Evolutionary conservation across 1,284 basidiomycete genomes (phyloP), one percentile per base, ranked within the genome.

Genomic region (Ceraceosorus guamensis): DNA sequence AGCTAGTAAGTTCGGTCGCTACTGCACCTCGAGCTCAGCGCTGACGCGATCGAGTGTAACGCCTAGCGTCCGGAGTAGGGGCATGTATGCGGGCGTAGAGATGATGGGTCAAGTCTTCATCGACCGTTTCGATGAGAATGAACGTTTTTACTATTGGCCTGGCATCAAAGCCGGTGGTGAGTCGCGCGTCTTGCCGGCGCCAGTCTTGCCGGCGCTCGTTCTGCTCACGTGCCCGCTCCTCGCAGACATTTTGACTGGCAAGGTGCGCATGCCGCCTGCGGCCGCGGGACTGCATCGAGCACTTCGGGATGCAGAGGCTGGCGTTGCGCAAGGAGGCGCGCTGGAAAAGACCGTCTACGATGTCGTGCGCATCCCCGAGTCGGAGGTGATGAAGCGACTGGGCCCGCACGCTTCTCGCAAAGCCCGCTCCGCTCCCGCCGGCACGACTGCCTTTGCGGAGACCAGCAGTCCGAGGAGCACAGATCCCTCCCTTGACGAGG

Each of bases 251-350:
- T 51, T 75, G 5, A 63, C 63, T 16, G 72, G 71, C 2, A 68
- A 67, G 39, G 71, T 67, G 2, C 48, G 72, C 4, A 71, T 79
- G 2, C 82, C 82, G 0, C 70, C 65, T 2, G 77, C 79, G 61
- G 80, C 78, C 0, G 75, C 72, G 8, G 57, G 70, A 0, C 73
- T 83, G 5, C 71, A 78, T 48, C 44, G 71, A 7, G 80, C 81
- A 0, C 69, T 83, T 5, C 59, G 72, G 7, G 81, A 81, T 52
- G 81, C 82, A n/a, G 80, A 81, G 55, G 69, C 76, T 0, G 82
- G 82, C n/a, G 61, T 66, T 11, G 81, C 82, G 0, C 82, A 83
- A 59, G 72, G 74, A 6, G 65, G 68, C 6, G 66, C 65, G 41
- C 60, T 77, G 3, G 78, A 75, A n/a, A 41, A 55, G 4, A 65